Evolutionary conservation across 768 basidiomycete species (phyloP), one percentile per base, ranked within the genome.

Genomic region (Russula abietina): DNA sequence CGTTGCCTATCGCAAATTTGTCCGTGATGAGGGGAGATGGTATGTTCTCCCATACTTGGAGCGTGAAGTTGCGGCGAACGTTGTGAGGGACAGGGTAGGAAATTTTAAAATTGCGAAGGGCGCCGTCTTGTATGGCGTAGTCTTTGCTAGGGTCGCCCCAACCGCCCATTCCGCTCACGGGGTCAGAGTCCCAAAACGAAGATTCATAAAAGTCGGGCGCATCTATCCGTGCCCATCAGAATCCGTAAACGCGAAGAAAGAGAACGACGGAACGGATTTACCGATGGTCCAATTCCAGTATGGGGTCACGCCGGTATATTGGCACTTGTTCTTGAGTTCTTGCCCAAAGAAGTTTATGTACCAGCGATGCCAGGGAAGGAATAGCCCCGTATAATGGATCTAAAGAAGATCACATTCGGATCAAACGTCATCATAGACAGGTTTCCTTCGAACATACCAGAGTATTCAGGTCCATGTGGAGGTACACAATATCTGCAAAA

Each of bases 61-160:
- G 69, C 1, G 72, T 72, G 67, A 70, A 77, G 55, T 72, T 73
- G 9, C 75, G 70, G n/a, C 75, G 73, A 28, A 75, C n/a, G 22
- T 50, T 66, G 64, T 76, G 75, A 43, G 72, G 71, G n/a, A 64
- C 62, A 19, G 75, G 75, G 48, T 75, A 76, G 8, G 74, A 68
- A 17, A 72, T 61, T 9, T 63, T 57, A 52, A 73, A 60, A 30
- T 60, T 55, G 16, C 65, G 65, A 60, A 75, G 73, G 4, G 65
- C 75, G 39, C 75, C 75, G 46, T 70, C 68, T 4, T 65, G 61
- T 1, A 73, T 69, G n/a, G 53, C 58, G 60, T 64, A 59, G 55
- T 72, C 68, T 9, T 61, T 54, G 4, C 57, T 41, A 9, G 67
- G 68, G 46, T 67, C 59, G 19, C 72, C 72, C 69, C 71, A 72